A percentile compares a stretch with the other conserved stretches of the same genome.
Conservation (phyloP, 768 basidiomycete genomes). For the Imleria badia region DNA sequence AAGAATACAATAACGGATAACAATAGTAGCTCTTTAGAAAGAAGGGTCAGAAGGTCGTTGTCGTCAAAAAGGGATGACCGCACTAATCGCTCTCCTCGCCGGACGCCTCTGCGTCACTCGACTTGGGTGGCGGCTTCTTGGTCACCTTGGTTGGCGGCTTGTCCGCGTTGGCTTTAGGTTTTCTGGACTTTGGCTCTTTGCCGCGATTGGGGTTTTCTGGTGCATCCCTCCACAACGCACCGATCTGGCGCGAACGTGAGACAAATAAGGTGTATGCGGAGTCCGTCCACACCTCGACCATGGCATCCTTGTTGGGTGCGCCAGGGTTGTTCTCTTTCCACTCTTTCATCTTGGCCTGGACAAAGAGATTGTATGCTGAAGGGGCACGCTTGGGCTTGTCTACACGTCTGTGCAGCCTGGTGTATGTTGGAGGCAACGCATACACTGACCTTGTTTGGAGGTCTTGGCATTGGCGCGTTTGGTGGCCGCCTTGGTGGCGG, state of each 20-base stretch:
- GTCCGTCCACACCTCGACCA: slow-evolving; percentile 44
- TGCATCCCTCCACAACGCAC: slow-evolving; percentile 53
- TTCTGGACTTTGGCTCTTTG: slow-evolving; percentile 46
- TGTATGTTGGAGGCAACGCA: background rate
- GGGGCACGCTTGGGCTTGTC: slow-evolving; percentile 59
- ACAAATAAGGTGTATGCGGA: slow-evolving; percentile 8
- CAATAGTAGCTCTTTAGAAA: background rate
- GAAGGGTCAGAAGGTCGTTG: background rate
- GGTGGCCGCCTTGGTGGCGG: slow-evolving; percentile 56
- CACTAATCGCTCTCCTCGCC: slow-evolving; percentile 26
- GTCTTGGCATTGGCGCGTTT: slow-evolving; percentile 50
- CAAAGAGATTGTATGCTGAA: slow-evolving; percentile 57
- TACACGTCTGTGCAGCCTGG: slow-evolving; percentile 1
- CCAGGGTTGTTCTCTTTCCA: slow-evolving; percentile 55
- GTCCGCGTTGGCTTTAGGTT: slow-evolving; percentile 38
- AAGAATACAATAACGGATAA: slow-evolving; percentile 15
- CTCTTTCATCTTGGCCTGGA: slow-evolving; percentile 53
- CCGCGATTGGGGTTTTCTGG: slow-evolving; percentile 67
- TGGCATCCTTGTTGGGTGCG: slow-evolving; percentile 52
- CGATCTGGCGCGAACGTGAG: slow-evolving; percentile 43
- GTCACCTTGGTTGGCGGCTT: slow-evolving; percentile 2
- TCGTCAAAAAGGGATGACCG: background rate
- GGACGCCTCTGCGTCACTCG: slow-evolving; percentile 22
- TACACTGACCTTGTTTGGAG: slow-evolving; percentile 35
- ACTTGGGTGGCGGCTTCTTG: slow-evolving; percentile 20